Evolutionary conservation across 129 eudicot genomes (phyloP), one percentile per base, ranked within the genome.

Genomic region (Solidago caesia): DNA sequence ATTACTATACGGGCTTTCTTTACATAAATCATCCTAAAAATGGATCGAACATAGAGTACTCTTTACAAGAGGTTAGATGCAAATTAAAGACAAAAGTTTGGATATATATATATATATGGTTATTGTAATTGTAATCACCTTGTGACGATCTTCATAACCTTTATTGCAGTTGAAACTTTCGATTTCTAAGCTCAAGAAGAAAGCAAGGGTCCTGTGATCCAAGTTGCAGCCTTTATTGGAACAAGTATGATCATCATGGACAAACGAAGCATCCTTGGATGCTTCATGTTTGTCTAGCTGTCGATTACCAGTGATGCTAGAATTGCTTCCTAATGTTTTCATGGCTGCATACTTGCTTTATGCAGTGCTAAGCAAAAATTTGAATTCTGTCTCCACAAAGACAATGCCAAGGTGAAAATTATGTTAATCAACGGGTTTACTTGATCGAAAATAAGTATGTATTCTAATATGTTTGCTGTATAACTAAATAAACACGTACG

Each of bases 151-250:
- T 52, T 75, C 73, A 75, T 66, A 65, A 53, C 45, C 73, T 66
- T 53, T 66, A 51, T n/a, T 62, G 68, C 5, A 9, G 47, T 73
- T 73, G 58, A 64, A 52, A 27, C 41, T 75, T 58, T 43, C 71
- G 29, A 70, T 51, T 56, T 81, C 74, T 3, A 59, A 64, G 53
- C 66, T 76, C 47, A 75, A 69, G 52, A 81, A 75, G 74, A 42
- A 42, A 56, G 81, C 71, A 0, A 75, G 65, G 29, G 65, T 63
- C 39, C 52, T 64, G 48, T 81, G 81, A 68, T 81, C 77, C 70
- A 76, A 64, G 73, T 75, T 74, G 46, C 70, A 64, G 8, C 71
- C 71, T 57, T 81, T 49, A 15, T 74, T 53, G 29, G 21, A 61
- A 43, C 80, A 74, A 15, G 39, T 53, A 39, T 66, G 58, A 76